These are phyloP conservation scores for Trametes punicea DNA, from an alignment of 768 basidiomycete genomes.

Conservation along the genomic window DNA sequence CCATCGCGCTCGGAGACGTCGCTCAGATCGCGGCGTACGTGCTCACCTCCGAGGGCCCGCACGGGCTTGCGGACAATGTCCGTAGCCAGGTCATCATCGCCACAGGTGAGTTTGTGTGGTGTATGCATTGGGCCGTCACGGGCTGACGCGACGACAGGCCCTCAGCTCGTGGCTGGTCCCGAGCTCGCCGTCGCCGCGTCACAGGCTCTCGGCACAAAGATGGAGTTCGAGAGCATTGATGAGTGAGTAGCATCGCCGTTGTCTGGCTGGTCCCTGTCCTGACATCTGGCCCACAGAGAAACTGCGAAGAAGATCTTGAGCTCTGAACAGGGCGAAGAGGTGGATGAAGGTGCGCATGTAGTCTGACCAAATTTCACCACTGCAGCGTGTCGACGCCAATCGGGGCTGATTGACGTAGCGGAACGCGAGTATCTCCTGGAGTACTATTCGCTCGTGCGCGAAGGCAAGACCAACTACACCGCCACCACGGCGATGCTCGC, in stretches of 20 bases:
- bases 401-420: conserved; percentile 12
- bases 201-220: conserved; percentile 23
- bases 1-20: conserved; percentile 31
- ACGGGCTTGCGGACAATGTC: conserved; percentile 30
- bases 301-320: conserved; percentile 23
- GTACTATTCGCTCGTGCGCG: conserved; percentile 31
- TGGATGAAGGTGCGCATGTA: conserved; percentile 18
- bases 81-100: conserved; percentile 30
- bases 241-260: conserved; percentile 15
- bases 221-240: conserved; percentile 27
- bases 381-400: neutral
- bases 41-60: conserved; percentile 29
- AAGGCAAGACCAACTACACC: conserved; percentile 32
- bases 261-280: neutral
- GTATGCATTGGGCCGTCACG: neutral
- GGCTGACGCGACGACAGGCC: neutral
- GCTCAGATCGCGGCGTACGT: conserved; percentile 28
- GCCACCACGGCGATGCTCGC: conserved; percentile 25
- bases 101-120: conserved; percentile 18
- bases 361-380: neutral
- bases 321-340: conserved; percentile 21
- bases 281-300: neutral
- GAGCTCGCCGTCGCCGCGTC: conserved; percentile 28
- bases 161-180: conserved; percentile 23
- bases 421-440: conserved; percentile 34